Base-by-base conservation (phyloP, 2,329 filamentous ascomycete species). In the Exophiala viscosa region DNA sequence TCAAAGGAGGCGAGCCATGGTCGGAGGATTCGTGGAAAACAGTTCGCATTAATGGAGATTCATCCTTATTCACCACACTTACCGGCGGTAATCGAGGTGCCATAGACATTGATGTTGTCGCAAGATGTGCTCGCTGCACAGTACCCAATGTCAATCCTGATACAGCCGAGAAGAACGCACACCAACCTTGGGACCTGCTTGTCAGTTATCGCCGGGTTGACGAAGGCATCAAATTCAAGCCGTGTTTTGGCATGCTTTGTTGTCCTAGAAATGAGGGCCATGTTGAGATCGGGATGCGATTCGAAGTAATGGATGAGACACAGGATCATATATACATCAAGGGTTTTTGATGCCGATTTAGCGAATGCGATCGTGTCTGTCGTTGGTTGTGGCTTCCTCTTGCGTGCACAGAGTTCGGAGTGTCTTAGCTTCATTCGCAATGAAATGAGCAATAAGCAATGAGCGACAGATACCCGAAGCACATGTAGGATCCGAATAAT, bases 171-270 rank as follows among this genome's bases (percentile, higher is more conserved):
- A 81, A 82, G 66, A 73, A 85, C 62, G 71, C 74, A 45, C 74
- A 73, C 43, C 75, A 85, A 70, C 82, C 82, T 5, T 85, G 82
- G 82, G 75, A 83, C 61, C 77, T 76, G 55, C 65, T 85, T 48
- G 79, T 83, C 73, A 78, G 77, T 61, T 85, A 82, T 66, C 69
- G 82, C 7, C 67, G 81, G 23, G 72, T 85, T 4, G 82, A 85
- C 63, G 70, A 77, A 60, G 82, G 82, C 0, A 74, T 81, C 20
- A 84, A 75, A 67, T 85, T 73, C 58, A 85, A 85, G 69, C 83
- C 83, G 36, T 84, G 82, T 60, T 85, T 85, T 71, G 83, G 83
- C 1, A 85, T 86, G 83, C 65, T 85, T 62, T 79, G 80, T 64
- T 79, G 80, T 47, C 82, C 83, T 13, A 72, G 76, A 54, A 72